Percentiles rank a stretch among this genome's conserved stretches.
These are phyloP conservation scores for Brassica carinata DNA, from an alignment of 345 rosid species.

Conservation along the genomic window DNA sequence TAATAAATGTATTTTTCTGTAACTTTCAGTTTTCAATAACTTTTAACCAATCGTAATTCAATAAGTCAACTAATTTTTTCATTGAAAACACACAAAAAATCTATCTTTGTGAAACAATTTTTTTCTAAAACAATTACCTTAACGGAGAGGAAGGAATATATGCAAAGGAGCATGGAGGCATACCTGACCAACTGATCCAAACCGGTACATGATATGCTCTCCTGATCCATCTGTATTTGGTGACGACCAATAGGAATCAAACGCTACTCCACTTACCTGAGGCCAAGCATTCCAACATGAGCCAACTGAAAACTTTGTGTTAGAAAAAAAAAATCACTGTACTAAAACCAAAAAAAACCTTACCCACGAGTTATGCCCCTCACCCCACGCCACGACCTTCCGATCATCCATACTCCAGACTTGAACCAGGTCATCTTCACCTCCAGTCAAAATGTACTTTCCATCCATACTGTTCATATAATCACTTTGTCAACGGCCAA, in stretches of 20 bases:
- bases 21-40: too few species aligned
- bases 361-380: constrained; percentile 99
- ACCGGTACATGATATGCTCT: constrained; percentile 88
- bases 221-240: constrained; percentile 85
- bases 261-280: constrained; percentile 99
- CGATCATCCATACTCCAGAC: constrained; percentile 99
- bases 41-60: too few species aligned
- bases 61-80: too few species aligned
- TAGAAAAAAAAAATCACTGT: not conserved
- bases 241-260: constrained; percentile 93
- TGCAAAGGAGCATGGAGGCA: not conserved
- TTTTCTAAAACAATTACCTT: too few species aligned
- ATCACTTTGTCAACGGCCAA: constrained; percentile 4
- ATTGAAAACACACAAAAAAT: too few species aligned
- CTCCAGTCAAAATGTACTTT: constrained; percentile 94
- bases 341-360: constrained; percentile 31
- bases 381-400: constrained; percentile 99
- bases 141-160: too few species aligned
- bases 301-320: constrained; percentile 9
- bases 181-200: constrained; percentile 99
- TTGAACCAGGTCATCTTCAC: constrained; percentile 99
- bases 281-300: constrained; percentile 34
- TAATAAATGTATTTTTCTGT: too few species aligned
- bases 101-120: too few species aligned
- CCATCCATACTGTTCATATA: constrained; percentile 81